Base-by-base conservation (phyloP, 192 early-diverging fungal genomes). In the Backusella mclennaniae region DNA sequence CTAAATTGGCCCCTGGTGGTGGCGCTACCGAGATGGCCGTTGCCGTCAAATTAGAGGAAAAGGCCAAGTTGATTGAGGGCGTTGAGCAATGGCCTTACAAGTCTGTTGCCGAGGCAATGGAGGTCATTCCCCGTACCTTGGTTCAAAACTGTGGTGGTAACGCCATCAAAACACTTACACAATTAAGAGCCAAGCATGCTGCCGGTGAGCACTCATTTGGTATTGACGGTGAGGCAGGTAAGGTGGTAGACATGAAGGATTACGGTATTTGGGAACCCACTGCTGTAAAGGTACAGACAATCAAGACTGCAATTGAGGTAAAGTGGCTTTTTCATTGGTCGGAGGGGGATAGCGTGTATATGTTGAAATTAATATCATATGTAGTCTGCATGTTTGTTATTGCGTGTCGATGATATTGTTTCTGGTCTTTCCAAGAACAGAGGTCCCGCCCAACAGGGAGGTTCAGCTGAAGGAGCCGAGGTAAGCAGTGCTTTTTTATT, bases 141-240 rank as follows among this genome's bases (percentile, higher is more conserved):
- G 92, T 99, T 42, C 98, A 99, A 84, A 99, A 99, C 89, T 98
- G 98, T 78, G 97, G 98, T 78, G 97, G 95, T 41, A 99, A 98
- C 76, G 95, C 98, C n/a, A 96, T 99, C 85, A 96, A 96, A 83
- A 88, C 91, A 6, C 88, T 99, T 80, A 98, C 97, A 4, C 92
- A 96, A 80, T 87, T 99, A 41, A 88, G 95, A 71, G 97, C 97
- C 81, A 97, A 99, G 87, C 98, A 99, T 76, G 94, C 95, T 3
- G 89, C 83, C 23, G 96, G 94, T 12, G 86, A 95, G 77, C 88
- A 93, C 76, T 90, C 95, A 23, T 99, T 93, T 90, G 98, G 98
- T 75, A 95, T 99, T 79, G 96, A 99, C 81, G 98, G 98, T 52
- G 90, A 90, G 73, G 91, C 88, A 59, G 98, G 98, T 74, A 90